Conservation (phyloP, 768 basidiomycete species). For the Fomitopsis serialis region DNA sequence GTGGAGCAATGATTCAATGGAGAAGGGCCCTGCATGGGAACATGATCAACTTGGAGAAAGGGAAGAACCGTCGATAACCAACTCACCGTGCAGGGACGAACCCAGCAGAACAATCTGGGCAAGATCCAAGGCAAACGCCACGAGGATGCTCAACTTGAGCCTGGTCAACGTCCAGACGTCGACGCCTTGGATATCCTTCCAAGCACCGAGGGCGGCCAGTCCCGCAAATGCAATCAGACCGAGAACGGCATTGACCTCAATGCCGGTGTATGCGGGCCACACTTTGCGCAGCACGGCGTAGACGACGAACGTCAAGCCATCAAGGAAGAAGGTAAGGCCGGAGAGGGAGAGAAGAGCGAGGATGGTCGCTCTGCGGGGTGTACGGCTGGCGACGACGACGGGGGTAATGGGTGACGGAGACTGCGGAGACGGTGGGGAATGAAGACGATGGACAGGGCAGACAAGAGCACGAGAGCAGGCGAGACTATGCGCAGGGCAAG, state of each 20-base stretch:
- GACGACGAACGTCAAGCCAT: slow-evolving; percentile 69
- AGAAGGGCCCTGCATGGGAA: slow-evolving; percentile 19
- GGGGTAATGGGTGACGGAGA: slow-evolving; percentile 64
- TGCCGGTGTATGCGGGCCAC: slow-evolving; percentile 61
- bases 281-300: slow-evolving; percentile 57
- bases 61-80: not conserved
- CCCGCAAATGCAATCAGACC: slow-evolving; percentile 69
- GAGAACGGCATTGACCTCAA: slow-evolving; percentile 61
- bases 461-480: slow-evolving; percentile 58
- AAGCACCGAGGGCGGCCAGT: slow-evolving; percentile 69
- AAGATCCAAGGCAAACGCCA: slow-evolving; percentile 55
- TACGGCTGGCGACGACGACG: slow-evolving; percentile 66
- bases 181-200: slow-evolving; percentile 71
- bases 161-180: slow-evolving; percentile 61
- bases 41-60: slow-evolving; percentile 8
- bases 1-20: slow-evolving; percentile 38
- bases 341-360: slow-evolving; percentile 63
- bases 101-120: slow-evolving; percentile 45
- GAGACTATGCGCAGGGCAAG: slow-evolving; percentile 61
- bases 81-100: slow-evolving; percentile 12
- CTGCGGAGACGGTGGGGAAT: slow-evolving; percentile 38
- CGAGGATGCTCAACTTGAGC: slow-evolving; percentile 47
- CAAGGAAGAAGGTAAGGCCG: slow-evolving; percentile 70
- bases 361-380: slow-evolving; percentile 75
- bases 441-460: slow-evolving; percentile 55